phyloP scores from a whole-genome alignment of 805 yeast genomes.

The Nakazawaea laoshanensis region DNA sequence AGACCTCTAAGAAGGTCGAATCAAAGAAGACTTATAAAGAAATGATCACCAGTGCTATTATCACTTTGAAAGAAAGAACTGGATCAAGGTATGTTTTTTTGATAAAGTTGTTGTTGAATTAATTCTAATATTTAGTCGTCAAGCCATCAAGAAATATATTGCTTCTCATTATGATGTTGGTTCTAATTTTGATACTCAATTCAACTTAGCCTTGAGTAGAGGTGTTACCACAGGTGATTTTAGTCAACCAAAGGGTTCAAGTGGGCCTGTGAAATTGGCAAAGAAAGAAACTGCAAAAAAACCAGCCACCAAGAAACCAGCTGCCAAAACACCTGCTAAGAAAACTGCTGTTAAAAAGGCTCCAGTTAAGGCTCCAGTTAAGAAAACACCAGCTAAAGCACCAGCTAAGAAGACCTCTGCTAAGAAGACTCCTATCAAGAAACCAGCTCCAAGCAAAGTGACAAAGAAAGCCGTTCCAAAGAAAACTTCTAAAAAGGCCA shows the following conservation, averaged over 20 bases:
- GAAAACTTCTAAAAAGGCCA: conserved; percentile 18
- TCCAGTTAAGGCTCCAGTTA: conserved; percentile 21
- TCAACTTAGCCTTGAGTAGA: conserved; percentile 71
- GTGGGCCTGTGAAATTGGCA: conserved; percentile 72
- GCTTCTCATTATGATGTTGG: conserved; percentile 53
- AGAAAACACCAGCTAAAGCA: conserved; percentile 18
- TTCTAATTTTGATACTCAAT: conserved; percentile 63
- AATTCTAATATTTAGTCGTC: conserved; percentile 44
- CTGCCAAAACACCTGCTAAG: conserved; percentile 20
- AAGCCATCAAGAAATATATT: conserved; percentile 79
- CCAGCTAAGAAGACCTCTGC: conserved; percentile 12
- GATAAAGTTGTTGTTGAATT: background rate
- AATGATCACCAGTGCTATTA: conserved; percentile 62
- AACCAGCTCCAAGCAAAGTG: conserved; percentile 6
- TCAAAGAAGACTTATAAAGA: conserved; percentile 38
- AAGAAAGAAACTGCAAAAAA: conserved; percentile 27
- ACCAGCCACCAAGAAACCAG: conserved; percentile 16
- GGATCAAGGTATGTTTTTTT: conserved; percentile 57
- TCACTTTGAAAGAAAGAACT: conserved; percentile 66
- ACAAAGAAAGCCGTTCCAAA: conserved; percentile 14
- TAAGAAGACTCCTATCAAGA: no score
- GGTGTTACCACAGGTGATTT: conserved; percentile 76
- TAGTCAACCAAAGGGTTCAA: conserved; percentile 81
- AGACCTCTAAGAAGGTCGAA: conserved; percentile 17
- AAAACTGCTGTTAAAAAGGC: conserved; percentile 21